Evolutionary conservation across 768 basidiomycete species (phyloP).

Genomic region (Podaxis sp.): DNA sequence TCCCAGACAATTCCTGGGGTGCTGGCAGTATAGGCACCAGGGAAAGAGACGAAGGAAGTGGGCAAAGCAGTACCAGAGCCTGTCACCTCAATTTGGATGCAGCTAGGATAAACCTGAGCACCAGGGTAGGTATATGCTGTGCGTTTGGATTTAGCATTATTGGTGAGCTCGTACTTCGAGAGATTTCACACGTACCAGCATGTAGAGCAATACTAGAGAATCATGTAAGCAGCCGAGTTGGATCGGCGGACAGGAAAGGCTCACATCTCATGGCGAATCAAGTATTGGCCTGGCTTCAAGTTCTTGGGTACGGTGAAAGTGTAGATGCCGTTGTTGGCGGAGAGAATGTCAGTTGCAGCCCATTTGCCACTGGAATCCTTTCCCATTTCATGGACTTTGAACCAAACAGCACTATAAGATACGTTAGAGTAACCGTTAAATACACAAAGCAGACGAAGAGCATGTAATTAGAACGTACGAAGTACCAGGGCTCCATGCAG

Average conservation of each 20-base stretch:
- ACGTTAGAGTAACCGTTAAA: not conserved
- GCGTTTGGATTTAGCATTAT: not conserved
- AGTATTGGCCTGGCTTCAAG: slow-evolving; percentile 44
- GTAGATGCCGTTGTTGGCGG: slow-evolving; percentile 37
- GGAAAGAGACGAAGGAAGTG: slow-evolving; percentile 47
- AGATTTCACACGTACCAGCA: slow-evolving; percentile 15
- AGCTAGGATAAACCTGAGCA: slow-evolving; percentile 43
- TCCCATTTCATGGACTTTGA: slow-evolving; percentile 45
- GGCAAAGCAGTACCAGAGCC: slow-evolving; percentile 43
- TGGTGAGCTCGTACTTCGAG: not conserved
- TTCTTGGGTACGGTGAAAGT: slow-evolving; percentile 44
- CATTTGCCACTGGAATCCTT: slow-evolving; percentile 42
- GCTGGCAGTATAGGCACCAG: slow-evolving; percentile 36
- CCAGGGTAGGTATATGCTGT: slow-evolving; percentile 32
- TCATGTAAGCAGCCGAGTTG: not conserved
- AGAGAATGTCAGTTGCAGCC: slow-evolving; percentile 40
- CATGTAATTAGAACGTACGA: slow-evolving; percentile 23
- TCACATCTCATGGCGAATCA: slow-evolving; percentile 47
- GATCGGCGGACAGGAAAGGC: not conserved
- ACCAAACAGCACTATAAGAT: slow-evolving; percentile 44
- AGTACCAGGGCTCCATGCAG: slow-evolving; percentile 37
- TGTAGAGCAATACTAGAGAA: slow-evolving; percentile 36
- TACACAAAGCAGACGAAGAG: not conserved
- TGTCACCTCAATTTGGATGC: slow-evolving; percentile 44
- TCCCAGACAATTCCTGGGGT: slow-evolving; percentile 37